A percentile compares a stretch with the other conserved stretches of the same genome.
Conservation (phyloP, 2,329 filamentous ascomycete genomes). For the Rosellinia necatrix region DNA sequence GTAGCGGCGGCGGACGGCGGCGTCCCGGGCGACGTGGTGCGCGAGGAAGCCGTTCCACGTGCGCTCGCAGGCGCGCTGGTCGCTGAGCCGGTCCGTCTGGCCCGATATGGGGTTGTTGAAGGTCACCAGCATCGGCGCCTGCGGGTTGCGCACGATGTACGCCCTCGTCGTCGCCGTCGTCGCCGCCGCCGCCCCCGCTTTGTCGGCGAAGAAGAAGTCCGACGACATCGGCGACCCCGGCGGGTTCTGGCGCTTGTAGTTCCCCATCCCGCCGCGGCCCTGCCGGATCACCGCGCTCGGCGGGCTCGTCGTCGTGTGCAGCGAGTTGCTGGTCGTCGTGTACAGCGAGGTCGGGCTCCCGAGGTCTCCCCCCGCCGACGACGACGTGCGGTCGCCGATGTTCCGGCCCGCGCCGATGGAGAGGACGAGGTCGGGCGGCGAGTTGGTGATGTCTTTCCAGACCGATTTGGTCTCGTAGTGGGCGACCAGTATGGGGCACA, state of each 20-base stretch:
- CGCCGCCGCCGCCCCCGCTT: too few relatives aligned
- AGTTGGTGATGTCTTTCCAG: conserved; percentile 35
- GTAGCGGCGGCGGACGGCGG: conserved; percentile 31
- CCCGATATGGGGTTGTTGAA: conserved; percentile 38
- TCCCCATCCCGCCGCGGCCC: conserved; percentile 38
- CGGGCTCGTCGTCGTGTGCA: conserved; percentile 20
- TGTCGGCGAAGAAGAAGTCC: conserved; percentile 11
- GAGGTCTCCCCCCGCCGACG: conserved; percentile 22
- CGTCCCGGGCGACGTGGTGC: conserved; percentile 24
- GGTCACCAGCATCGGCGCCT: conserved; percentile 37
- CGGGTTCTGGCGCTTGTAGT: conserved; percentile 37
- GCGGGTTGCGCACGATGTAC: conserved; percentile 39
- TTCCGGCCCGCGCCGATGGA: conserved; percentile 40
- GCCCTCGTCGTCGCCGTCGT: too few relatives aligned
- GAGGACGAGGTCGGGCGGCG: conserved; percentile 37
- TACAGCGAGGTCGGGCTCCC: conserved; percentile 23
- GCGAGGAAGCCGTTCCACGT: conserved; percentile 37
- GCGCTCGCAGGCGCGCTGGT: conserved; percentile 34
- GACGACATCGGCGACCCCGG: not conserved
- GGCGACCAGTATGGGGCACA: conserved; percentile 36
- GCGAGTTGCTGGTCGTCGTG: conserved; percentile 32
- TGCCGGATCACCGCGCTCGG: conserved; percentile 36
- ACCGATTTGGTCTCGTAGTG: conserved; percentile 38
- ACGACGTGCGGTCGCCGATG: conserved; percentile 36
- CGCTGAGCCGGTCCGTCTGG: conserved; percentile 35